Evolutionary conservation across 345 rosid genomes (phyloP), one percentile per base, ranked within the genome.

Genomic region (Rhodamnia rubescens): DNA sequence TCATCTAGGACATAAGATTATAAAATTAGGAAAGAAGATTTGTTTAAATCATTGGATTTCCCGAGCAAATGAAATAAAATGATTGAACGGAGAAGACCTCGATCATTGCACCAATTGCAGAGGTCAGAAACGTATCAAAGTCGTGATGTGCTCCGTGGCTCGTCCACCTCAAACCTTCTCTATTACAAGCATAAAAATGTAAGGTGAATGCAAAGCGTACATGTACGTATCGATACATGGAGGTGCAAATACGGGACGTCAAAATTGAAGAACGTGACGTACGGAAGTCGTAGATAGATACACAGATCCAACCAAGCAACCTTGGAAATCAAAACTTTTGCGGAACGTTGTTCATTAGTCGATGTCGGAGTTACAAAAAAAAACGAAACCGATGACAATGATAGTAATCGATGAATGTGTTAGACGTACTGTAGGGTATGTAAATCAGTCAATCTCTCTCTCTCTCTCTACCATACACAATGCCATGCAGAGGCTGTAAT

Each of bases 401-500:
- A 69, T 55, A 64, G 18, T 32, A 32, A 69, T 69, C 47, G 78
- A 32, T 32, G 24, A 18, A 69, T 69, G 47, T 69, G 47, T 69
- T 21, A 49, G 83, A 82, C 51, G 9, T 21, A 27, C 52, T 22
- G 20, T n/a, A 40, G 36, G 18, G 54, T 81, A 44, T 40, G 32
- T 57, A 32, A 42, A 42, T 26, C 78, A 12, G 11, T 50, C 29
- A 3, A n/a, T 49, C 15, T 14, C 81, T 80, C 42, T 0, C 69
- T 59, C 74, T 14, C 44, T 16, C 44, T 16, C 1, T 53, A 84
- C 88, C 91, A 84, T 74, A 84, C 90, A 89, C 95, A 91, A 51
- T 74, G 90, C 93, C 96, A 94, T 85, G 95, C 92, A 88, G 95
- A 90, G 55, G 92, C 96, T 2, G 92, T 92, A 13, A 93, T 90